phyloP scores from a whole-genome alignment of 139 green algal genomes.

The Chlorella sp. region DNA sequence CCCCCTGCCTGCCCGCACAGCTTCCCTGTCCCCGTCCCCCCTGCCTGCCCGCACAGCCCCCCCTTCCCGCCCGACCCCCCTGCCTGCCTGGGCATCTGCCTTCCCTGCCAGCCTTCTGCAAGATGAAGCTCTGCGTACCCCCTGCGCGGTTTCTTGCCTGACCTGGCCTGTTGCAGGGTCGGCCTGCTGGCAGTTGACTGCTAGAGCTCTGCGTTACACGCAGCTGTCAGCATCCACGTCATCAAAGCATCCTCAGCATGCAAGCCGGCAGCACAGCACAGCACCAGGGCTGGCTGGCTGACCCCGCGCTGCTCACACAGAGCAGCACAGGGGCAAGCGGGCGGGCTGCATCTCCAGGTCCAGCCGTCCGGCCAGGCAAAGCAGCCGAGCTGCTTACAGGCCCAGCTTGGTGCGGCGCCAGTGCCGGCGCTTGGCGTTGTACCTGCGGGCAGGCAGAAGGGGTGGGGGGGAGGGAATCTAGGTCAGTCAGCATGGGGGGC shows the following conservation, averaged over 20 bases:
- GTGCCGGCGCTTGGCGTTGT: slow-evolving; percentile 97
- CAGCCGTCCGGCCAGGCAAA: neutral
- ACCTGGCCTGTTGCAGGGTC: too few species aligned
- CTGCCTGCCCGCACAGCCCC: too few species aligned
- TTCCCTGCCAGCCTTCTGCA: too few species aligned
- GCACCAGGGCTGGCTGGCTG: neutral
- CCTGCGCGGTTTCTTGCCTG: too few species aligned
- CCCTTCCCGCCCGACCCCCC: too few species aligned
- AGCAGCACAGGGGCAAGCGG: neutral
- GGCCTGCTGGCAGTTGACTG: neutral
- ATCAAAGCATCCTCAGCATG: neutral
- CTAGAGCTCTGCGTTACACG: slow-evolving; percentile 7
- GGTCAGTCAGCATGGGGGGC: neutral
- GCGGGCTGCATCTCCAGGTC: neutral
- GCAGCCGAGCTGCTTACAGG: slow-evolving; percentile 55
- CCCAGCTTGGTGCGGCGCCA: slow-evolving; percentile 96
- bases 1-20: too few species aligned
- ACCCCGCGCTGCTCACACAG: neutral
- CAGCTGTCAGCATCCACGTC: neutral
- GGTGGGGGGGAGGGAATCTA: neutral
- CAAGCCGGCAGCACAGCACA: too few species aligned
- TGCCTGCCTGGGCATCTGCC: too few species aligned
- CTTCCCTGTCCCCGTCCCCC: too few species aligned
- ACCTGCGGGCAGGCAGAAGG: slow-evolving; percentile 57
- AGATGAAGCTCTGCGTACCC: too few species aligned